Conservation (phyloP, 1,139 yeast genomes). For the Kodamaea suecica region DNA sequence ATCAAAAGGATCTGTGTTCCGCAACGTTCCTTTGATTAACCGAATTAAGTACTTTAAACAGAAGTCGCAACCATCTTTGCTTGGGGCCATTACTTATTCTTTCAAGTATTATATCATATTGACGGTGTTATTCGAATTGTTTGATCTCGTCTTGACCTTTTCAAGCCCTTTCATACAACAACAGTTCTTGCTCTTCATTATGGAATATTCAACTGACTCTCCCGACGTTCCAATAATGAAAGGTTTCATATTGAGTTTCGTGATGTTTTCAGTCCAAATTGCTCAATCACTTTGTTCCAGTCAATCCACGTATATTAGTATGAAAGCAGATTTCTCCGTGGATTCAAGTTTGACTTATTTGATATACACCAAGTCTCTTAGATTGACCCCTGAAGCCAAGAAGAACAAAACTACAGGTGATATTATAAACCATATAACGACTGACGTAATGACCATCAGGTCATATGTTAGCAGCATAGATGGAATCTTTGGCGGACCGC, state of each 20-base stretch:
- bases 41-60: slow-evolving; percentile 5
- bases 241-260: slow-evolving; percentile 21
- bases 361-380: slow-evolving; percentile 34
- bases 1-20: slow-evolving; percentile 2
- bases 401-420: slow-evolving; percentile 41
- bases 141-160: slow-evolving; percentile 12
- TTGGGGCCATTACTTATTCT: slow-evolving; percentile 14
- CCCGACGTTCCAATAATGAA: slow-evolving; percentile 19
- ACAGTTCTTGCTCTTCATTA: slow-evolving; percentile 20
- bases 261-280: slow-evolving; percentile 17
- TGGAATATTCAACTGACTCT: slow-evolving; percentile 9
- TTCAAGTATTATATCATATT: slow-evolving; percentile 11
- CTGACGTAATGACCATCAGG: slow-evolving; percentile 31
- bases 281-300: slow-evolving; percentile 19
- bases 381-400: slow-evolving; percentile 36
- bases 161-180: slow-evolving; percentile 23
- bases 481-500: slow-evolving; percentile 29
- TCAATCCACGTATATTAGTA: slow-evolving; percentile 26
- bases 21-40: slow-evolving; percentile 8
- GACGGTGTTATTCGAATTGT: slow-evolving; percentile 11
- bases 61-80: slow-evolving; percentile 17
- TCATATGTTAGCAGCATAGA: slow-evolving; percentile 24
- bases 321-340: slow-evolving; percentile 18
- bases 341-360: slow-evolving; percentile 27
- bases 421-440: slow-evolving; percentile 37